Base-by-base conservation (phyloP, 441 rosid genomes). In the Biscutella laevigata region DNA sequence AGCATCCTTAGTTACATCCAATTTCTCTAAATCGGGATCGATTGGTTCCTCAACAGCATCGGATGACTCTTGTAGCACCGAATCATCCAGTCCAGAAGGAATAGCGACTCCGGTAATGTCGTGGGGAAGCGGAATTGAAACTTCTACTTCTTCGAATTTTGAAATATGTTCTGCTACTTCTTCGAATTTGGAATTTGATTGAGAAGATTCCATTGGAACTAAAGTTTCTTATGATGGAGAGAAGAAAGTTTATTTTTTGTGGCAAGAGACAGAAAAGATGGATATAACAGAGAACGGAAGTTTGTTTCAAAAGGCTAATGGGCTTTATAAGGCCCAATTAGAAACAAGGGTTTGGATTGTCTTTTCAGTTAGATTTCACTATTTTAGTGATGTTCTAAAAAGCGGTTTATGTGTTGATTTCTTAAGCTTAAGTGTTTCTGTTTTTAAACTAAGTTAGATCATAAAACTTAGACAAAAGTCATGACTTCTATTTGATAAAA, bases 181-280 rank as follows among this genome's bases (percentile, higher is more conserved):
- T 13, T 20, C 28, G 17, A 4, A 0, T 33, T 19, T 28, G 64
- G 72, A 61, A 54, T 48, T 53, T 38, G 80, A 59, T 56, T 60
- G 74, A 41, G 69, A 80, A 52, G 82, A 66, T 17, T 73, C 88
- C 94, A 82, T 80, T 14, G 35, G 16, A 25, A 33, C 12, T 4
- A 57, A 44, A 7, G n/a, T 27, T 35, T 43, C 12, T 48, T 55
- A 37, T 13, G 51, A 17, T 13, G 43, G 35, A 16, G 19, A 22
- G 20, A 35, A 24, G 46, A 29, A n/a, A n/a, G n/a, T n/a, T n/a
- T n/a, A n/a, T n/a, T 21, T 42, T 20, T 7, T 28, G 29, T 9
- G 17, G 42, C 3, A 33, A 22, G 33, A 56, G 24, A 24, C 24
- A 22, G 5, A 0, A 10, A n/a, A n/a, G n/a, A n/a, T n/a, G n/a